A percentile compares a stretch with the other conserved stretches of the same genome.
phyloP scores from a whole-genome alignment of 192 early-diverging fungal genomes.

The Dissophora ornata region DNA sequence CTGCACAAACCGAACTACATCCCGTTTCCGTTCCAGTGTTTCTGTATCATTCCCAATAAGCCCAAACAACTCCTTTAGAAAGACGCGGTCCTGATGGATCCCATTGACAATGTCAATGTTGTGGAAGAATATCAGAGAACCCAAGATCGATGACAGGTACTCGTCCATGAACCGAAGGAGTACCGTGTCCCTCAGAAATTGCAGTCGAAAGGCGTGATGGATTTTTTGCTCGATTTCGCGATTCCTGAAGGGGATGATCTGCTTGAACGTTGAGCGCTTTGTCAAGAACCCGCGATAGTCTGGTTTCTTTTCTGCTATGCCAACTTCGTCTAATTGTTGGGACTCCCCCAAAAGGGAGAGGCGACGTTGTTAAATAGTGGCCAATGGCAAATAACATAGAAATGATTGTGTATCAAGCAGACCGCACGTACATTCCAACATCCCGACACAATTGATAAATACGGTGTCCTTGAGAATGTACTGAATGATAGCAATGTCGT shows the following conservation, averaged over 20 bases:
- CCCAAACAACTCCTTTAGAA: slow-evolving; percentile 75
- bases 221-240: slow-evolving; percentile 76
- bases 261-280: slow-evolving; percentile 67
- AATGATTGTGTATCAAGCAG: too few species aligned
- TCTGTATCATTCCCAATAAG: slow-evolving; percentile 63
- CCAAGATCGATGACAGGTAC: slow-evolving; percentile 72
- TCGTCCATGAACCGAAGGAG: slow-evolving; percentile 83
- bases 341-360: too few species aligned
- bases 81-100: slow-evolving; percentile 72
- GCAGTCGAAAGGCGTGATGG: slow-evolving; percentile 85
- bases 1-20: slow-evolving; percentile 82
- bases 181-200: slow-evolving; percentile 88
- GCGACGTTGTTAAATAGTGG: too few species aligned
- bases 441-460: slow-evolving; percentile 76
- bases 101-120: slow-evolving; percentile 85
- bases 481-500: slow-evolving; percentile 79
- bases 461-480: slow-evolving; percentile 79
- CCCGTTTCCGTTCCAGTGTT: slow-evolving; percentile 64
- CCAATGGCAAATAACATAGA: too few species aligned
- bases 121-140: slow-evolving; percentile 79
- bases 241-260: slow-evolving; percentile 83
- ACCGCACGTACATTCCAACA: slow-evolving; percentile 81
- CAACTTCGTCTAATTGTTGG: slow-evolving; percentile 84
- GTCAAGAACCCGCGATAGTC: slow-evolving; percentile 78
- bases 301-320: slow-evolving; percentile 70